A percentile compares a stretch with the other conserved stretches of the same genome.
These are phyloP conservation scores for Aspergillus glaucus DNA, from an alignment of 2,329 filamentous ascomycete genomes.

Conservation along the genomic window DNA sequence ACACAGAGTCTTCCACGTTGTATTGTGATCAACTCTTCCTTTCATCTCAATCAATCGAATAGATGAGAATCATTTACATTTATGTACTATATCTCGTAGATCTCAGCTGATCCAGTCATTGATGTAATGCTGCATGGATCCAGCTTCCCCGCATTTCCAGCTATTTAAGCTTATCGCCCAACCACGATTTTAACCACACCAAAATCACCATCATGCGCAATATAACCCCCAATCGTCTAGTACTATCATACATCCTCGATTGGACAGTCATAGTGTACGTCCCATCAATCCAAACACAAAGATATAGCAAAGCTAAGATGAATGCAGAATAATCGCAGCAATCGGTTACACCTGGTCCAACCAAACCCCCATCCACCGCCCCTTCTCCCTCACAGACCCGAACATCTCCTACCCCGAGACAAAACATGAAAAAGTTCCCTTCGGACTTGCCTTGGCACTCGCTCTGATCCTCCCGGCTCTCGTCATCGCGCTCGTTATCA, in stretches of 20 bases:
- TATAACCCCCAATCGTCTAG: conserved; percentile 44
- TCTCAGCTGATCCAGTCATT: neutral
- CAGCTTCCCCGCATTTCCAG: no score
- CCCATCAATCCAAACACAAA: no score
- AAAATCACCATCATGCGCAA: neutral
- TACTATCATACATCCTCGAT: conserved; percentile 65
- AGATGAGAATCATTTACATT: no score
- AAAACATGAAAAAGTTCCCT: conserved; percentile 64
- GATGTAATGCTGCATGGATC: neutral
- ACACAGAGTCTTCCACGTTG: no score
- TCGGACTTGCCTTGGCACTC: conserved; percentile 58
- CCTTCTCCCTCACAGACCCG: conserved; percentile 67
- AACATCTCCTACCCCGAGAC: conserved; percentile 73
- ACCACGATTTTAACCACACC: neutral
- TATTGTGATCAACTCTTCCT: no score
- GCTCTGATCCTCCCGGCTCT: conserved; percentile 58
- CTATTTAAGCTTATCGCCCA: neutral
- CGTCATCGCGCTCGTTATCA: conserved; percentile 61
- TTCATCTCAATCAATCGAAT: no score
- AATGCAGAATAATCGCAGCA: conserved; percentile 47
- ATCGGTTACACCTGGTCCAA: conserved; percentile 55
- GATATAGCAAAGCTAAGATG: conserved; percentile 1
- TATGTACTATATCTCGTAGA: no score
- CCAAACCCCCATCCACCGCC: conserved; percentile 59
- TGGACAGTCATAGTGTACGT: conserved; percentile 58